Conservation (phyloP, 805 yeast species). For the Barnettozyma wickerhamii region DNA sequence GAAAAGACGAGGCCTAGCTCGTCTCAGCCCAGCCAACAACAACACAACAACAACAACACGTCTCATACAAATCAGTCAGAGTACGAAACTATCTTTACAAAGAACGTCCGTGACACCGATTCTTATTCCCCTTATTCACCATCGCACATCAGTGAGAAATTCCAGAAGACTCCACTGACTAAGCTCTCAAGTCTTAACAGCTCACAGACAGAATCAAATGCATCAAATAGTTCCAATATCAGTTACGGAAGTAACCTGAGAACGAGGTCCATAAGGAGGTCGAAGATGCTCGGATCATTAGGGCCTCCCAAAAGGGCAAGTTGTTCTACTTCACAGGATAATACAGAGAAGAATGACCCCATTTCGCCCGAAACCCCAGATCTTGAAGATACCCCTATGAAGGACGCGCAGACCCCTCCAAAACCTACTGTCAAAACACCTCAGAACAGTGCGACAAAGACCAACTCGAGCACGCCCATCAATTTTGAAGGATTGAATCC, state of each 20-base stretch:
- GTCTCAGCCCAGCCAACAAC: too few relatives aligned
- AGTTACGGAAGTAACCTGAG: slow-evolving; percentile 15
- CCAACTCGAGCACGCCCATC: neutral
- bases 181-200: slow-evolving; percentile 6
- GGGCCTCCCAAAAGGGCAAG: slow-evolving; percentile 35
- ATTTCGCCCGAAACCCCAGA: neutral
- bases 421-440: neutral
- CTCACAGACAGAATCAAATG: slow-evolving; percentile 9
- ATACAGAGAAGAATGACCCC: neutral
- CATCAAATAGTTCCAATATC: slow-evolving; percentile 10
- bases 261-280: slow-evolving; percentile 26
- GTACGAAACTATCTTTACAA: slow-evolving; percentile 22
- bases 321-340: slow-evolving; percentile 3
- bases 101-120: slow-evolving; percentile 11
- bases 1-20: slow-evolving; percentile 4
- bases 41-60: slow-evolving; percentile 12
- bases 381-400: slow-evolving; percentile 23
- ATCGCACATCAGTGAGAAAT: slow-evolving; percentile 3
- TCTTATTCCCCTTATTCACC: slow-evolving; percentile 17
- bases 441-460: neutral
- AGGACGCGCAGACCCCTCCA: slow-evolving; percentile 10
- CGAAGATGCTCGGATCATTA: slow-evolving; percentile 25
- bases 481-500: slow-evolving; percentile 37
- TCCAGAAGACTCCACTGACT: slow-evolving; percentile 19
- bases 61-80: slow-evolving; percentile 19